Evolutionary conservation across 768 basidiomycete genomes (phyloP).

Genomic region (Rhodotorula sphaerocarpa): DNA sequence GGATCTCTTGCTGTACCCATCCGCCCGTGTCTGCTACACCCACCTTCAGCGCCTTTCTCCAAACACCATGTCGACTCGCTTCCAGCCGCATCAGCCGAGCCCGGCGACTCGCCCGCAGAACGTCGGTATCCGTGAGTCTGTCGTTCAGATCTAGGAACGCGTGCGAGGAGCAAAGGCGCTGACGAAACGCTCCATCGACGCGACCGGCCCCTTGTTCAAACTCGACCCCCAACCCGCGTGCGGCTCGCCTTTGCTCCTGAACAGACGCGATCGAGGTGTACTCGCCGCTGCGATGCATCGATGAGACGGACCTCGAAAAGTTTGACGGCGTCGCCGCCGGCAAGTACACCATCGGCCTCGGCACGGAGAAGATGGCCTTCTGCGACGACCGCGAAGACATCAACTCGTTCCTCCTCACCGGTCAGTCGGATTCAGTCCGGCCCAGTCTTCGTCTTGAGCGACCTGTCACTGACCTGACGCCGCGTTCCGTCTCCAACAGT

Average conservation of each 20-base stretch:
- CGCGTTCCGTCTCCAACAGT: too few species aligned
- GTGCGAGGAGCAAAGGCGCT: too few species aligned
- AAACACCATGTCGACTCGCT: conserved; percentile 5
- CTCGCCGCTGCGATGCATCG: conserved; percentile 81
- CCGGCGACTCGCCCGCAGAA: conserved; percentile 62
- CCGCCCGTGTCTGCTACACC: too few species aligned
- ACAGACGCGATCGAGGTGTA: conserved; percentile 72
- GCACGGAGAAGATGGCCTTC: conserved; percentile 97
- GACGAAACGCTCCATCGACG: too few species aligned
- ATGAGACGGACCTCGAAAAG: conserved; percentile 84
- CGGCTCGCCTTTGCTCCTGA: not conserved
- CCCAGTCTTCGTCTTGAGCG: conserved; percentile 1
- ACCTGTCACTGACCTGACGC: not conserved
- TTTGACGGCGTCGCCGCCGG: conserved; percentile 91
- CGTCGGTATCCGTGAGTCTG: conserved; percentile 74
- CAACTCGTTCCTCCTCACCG: conserved; percentile 92
- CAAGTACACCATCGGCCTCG: conserved; percentile 98
- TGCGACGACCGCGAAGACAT: conserved; percentile 98
- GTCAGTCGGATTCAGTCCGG: too few species aligned
- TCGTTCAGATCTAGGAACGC: too few species aligned
- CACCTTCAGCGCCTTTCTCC: too few species aligned
- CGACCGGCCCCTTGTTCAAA: too few species aligned
- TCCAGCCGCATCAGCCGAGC: conserved; percentile 21
- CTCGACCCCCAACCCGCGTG: too few species aligned
- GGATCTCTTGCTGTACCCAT: too few species aligned